Evolutionary conservation across 768 basidiomycete genomes (phyloP), one percentile per base, ranked within the genome.

Genomic region (Grammothele lineata): DNA sequence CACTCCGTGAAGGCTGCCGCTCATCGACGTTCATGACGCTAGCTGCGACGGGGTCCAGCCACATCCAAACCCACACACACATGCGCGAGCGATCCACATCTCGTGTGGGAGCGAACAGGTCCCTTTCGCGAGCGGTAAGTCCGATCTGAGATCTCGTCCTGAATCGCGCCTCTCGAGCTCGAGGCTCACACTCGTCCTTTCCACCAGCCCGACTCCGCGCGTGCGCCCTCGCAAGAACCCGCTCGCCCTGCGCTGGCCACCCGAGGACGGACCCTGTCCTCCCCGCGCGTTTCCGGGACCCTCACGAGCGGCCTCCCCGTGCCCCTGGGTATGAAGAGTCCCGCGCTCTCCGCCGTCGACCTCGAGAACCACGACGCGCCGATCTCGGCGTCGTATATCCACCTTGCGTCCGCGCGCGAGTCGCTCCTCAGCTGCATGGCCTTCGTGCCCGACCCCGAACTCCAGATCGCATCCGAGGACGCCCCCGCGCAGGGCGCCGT

Each of bases 331-430:
- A 7, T 52, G 19, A 61, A 61, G 27, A 50, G 52, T n/a, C 49
- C 50, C 4, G 50, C 60, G 1, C 26, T 52, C 9, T 51, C 53
- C 14, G 39, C 40, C 25, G 41, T 61, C 37, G 50, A 57, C 37
- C 45, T 54, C 32, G 42, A 58, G 36, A 47, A 24, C 43, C 55
- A 57, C 46, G 50, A 48, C 41, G 53, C 56, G 35, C 9, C 35
- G 6, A 9, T 19, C 19, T 40, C 53, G 21, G 38, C 45, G 4
- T 33, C 46, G 6, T 46, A 43, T 45, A 22, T 22, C 37, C 43
- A 48, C 45, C 37, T 45, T 44, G 37, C 45, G 17, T 45, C 50
- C 25, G 47, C 49, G 14, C 47, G 48, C 30, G 50, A 55, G 43
- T 42, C 40, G 21, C 45, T 47, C 36, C 54, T 46, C 45, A 21